A percentile compares a stretch with the other conserved stretches of the same genome.
phyloP scores from a whole-genome alignment of 1,284 basidiomycete genomes.

The Apiotrichum gracile region DNA sequence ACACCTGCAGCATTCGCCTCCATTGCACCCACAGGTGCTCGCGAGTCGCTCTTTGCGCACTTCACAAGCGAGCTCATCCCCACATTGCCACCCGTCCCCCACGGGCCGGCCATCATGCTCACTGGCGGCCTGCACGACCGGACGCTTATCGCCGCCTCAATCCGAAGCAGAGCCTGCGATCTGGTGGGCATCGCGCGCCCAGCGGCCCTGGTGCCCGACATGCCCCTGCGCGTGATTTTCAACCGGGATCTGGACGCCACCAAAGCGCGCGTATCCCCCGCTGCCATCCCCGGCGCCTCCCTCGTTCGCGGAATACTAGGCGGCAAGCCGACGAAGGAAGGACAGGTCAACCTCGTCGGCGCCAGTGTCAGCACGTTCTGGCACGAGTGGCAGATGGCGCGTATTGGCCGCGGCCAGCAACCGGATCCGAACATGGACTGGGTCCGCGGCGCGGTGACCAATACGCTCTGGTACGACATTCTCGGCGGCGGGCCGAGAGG shows the following conservation, averaged over 20 bases:
- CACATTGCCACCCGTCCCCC: constrained; percentile 26
- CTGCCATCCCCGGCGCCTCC: constrained; percentile 28
- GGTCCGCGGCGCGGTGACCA: constrained; percentile 20
- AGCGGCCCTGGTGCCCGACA: constrained; percentile 30
- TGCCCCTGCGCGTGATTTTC: constrained; percentile 28
- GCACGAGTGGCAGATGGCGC: constrained; percentile 44
- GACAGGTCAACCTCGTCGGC: constrained; percentile 33
- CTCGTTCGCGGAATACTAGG: constrained; percentile 22
- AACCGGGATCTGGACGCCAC: constrained; percentile 21
- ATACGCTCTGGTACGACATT: constrained; percentile 31
- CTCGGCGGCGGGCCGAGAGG: constrained; percentile 24
- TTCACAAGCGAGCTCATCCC: constrained; percentile 37
- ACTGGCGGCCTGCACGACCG: constrained; percentile 41
- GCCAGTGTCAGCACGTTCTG: constrained; percentile 39
- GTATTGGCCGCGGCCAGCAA: constrained; percentile 34
- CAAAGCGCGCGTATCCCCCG: constrained; percentile 23
- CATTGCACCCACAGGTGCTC: constrained; percentile 10
- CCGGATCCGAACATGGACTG: constrained; percentile 33
- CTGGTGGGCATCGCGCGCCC: constrained; percentile 40
- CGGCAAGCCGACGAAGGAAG: constrained; percentile 1
- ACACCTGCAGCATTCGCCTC: constrained; percentile 8
- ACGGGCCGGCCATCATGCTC: constrained; percentile 40
- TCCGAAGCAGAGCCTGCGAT: constrained; percentile 33
- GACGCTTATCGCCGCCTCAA: constrained; percentile 25
- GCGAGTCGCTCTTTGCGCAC: constrained; percentile 39